A percentile compares a stretch with the other conserved stretches of the same genome.
phyloP scores from a whole-genome alignment of 2,329 filamentous ascomycete genomes.

The Fusarium piperis region DNA sequence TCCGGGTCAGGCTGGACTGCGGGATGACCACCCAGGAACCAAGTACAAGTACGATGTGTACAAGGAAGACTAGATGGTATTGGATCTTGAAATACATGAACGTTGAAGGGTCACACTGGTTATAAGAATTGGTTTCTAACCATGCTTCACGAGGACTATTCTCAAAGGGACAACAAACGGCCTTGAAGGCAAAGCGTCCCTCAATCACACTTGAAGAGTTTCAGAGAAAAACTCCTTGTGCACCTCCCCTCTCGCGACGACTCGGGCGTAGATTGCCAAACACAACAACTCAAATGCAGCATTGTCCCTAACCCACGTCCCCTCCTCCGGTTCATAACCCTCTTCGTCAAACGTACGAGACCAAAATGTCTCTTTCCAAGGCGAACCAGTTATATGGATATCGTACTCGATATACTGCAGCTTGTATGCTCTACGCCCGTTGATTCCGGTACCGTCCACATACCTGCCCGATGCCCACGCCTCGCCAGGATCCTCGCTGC shows the following conservation, averaged over 20 bases:
- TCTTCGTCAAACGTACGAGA: neutral
- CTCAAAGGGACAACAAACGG: no score
- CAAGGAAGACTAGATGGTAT: conserved; percentile 54
- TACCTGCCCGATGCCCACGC: neutral
- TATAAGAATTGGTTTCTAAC: no score
- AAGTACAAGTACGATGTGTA: conserved; percentile 71
- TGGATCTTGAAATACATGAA: no score
- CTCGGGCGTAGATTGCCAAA: neutral
- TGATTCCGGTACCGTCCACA: neutral
- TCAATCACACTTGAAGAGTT: no score
- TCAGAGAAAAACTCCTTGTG: no score
- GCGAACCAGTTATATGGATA: neutral
- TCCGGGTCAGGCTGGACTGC: conserved; percentile 63
- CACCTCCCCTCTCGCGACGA: no score
- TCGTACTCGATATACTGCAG: neutral
- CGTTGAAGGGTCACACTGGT: no score
- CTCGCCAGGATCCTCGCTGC: neutral
- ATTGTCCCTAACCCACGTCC: neutral
- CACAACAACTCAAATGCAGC: neutral
- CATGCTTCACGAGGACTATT: no score
- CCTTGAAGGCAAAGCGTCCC: no score
- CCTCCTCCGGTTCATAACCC: neutral
- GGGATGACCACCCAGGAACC: conserved; percentile 67
- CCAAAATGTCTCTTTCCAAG: neutral
- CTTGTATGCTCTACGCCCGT: neutral